Base-by-base conservation (phyloP, 495 filamentous ascomycete species). In the Cudoniella acicularis region DNA sequence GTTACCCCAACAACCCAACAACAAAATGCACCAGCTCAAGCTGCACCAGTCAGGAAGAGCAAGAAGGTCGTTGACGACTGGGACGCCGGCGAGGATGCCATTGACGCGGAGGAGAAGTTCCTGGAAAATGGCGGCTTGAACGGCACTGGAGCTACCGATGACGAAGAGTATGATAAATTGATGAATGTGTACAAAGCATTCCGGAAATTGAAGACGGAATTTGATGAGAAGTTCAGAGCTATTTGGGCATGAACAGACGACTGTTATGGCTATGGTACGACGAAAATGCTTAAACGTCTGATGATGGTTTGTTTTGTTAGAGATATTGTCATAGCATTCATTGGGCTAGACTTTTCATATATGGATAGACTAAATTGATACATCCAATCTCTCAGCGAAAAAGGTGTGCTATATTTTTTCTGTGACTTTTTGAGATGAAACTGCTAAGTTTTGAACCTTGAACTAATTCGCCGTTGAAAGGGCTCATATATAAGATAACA, bases 221-320 rank as follows among this genome's bases (percentile, higher is more conserved):
- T 91, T 67, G 80, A 89, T 62, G 69, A 69, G 26, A 89, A 87
- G 70, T 89, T 90, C 71, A 77, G 57, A 58, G 79, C 75, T 46
- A 88, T 85, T 40, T 84, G 69, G 68, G 75, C 76, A 52, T 79
- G n/a, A n/a, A n/a, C n/a, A 67, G 53, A 52, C n/a, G 43, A 46
- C 17, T 59, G 58, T 43, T 67, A 60, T 57, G 54, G 30, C 6
- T 4, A 6, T 36, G 4, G 30, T 13, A n/a, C n/a, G n/a, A n/a
- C n/a, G n/a, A n/a, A n/a, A n/a, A n/a, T n/a, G n/a, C n/a, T n/a
- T n/a, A n/a, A n/a, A n/a, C n/a, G n/a, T n/a, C n/a, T n/a, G n/a
- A n/a, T n/a, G n/a, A n/a, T n/a, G n/a, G n/a, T n/a, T n/a, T n/a
- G n/a, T n/a, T n/a, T 48, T 59, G 58, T 43, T 67, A 60, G 60